phyloP scores from a whole-genome alignment of 2,329 filamentous ascomycete genomes.

The Emmonsiellopsis sp. region DNA sequence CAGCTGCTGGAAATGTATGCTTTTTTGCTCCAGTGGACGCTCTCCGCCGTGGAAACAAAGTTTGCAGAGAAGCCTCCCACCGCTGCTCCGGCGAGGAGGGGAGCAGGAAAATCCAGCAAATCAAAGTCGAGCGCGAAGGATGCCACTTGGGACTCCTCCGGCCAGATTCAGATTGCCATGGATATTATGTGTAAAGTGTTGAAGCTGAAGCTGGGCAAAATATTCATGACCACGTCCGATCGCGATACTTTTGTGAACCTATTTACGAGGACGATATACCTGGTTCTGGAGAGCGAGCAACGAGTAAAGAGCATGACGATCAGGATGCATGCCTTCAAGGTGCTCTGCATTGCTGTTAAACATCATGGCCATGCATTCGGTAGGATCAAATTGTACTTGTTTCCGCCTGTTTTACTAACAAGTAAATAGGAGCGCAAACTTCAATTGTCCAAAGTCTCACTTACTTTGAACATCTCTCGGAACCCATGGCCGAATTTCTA shows the following conservation, averaged over 20 bases:
- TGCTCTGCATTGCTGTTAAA: conserved; percentile 91
- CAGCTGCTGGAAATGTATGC: conserved; percentile 86
- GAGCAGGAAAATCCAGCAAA: conserved; percentile 66
- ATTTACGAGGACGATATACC: conserved; percentile 85
- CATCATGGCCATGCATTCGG: conserved; percentile 95
- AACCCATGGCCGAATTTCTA: conserved; percentile 97
- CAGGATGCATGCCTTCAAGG: conserved; percentile 95
- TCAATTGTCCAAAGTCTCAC: conserved; percentile 96
- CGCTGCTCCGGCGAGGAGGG: conserved; percentile 60
- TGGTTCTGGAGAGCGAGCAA: conserved; percentile 88
- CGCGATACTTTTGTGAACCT: conserved; percentile 89
- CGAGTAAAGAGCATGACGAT: conserved; percentile 81
- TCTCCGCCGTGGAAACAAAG: conserved; percentile 88
- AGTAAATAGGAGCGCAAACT: conserved; percentile 70
- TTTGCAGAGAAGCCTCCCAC: conserved; percentile 78
- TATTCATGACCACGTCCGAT: conserved; percentile 94
- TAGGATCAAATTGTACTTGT: conserved; percentile 28
- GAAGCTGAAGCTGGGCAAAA: conserved; percentile 80
- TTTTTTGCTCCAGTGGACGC: conserved; percentile 89
- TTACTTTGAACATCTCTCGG: conserved; percentile 97
- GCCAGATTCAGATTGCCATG: conserved; percentile 77
- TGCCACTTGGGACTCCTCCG: conserved; percentile 75
- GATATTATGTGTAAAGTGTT: conserved; percentile 95
- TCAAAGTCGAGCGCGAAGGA: conserved; percentile 59
- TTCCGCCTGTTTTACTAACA: conserved; percentile 13